phyloP scores from a whole-genome alignment of 345 rosid genomes.

The Erodium maritimum region DNA sequence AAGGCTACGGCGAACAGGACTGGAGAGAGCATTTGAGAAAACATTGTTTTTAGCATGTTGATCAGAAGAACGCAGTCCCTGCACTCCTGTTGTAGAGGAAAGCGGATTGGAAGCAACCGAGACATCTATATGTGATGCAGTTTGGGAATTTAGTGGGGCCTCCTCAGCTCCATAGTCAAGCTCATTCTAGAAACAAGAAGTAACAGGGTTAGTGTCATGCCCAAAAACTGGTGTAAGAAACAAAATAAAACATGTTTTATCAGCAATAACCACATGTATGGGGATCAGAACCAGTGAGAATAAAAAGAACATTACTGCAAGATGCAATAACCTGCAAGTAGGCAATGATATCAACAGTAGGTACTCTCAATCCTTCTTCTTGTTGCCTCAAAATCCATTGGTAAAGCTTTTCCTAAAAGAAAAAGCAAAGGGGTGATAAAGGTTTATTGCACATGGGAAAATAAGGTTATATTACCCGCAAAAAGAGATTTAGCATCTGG shows the following conservation, averaged over 20 bases:
- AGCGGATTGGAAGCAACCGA: slow-evolving; percentile 28
- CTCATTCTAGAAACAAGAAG: no score
- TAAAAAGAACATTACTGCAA: background rate
- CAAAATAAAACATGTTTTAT: no score
- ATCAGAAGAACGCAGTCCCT: slow-evolving; percentile 27
- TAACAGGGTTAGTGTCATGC: no score
- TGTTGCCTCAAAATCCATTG: slow-evolving; percentile 72
- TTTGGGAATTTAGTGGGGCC: slow-evolving; percentile 31
- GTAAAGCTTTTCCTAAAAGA: slow-evolving; percentile 51
- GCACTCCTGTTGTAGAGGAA: slow-evolving; percentile 23
- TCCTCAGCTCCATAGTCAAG: slow-evolving; percentile 60
- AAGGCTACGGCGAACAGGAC: slow-evolving; percentile 62
- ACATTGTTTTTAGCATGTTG: slow-evolving; percentile 37
- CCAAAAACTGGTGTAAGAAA: no score
- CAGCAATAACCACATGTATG: no score
- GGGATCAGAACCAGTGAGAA: no score
- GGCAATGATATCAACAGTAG: slow-evolving; percentile 45
- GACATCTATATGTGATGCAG: slow-evolving; percentile 14
- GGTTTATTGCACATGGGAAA: no score
- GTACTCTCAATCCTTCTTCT: slow-evolving; percentile 53
- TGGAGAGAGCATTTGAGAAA: slow-evolving; percentile 47
- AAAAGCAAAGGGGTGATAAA: background rate
- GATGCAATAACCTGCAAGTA: slow-evolving; percentile 49
- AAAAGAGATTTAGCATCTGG: no score
- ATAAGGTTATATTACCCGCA: no score